A percentile compares a stretch with the other conserved stretches of the same genome.
These are phyloP conservation scores for Aspergillus hiratsukae DNA, from an alignment of 2,329 filamentous ascomycete species.

Conservation along the genomic window DNA sequence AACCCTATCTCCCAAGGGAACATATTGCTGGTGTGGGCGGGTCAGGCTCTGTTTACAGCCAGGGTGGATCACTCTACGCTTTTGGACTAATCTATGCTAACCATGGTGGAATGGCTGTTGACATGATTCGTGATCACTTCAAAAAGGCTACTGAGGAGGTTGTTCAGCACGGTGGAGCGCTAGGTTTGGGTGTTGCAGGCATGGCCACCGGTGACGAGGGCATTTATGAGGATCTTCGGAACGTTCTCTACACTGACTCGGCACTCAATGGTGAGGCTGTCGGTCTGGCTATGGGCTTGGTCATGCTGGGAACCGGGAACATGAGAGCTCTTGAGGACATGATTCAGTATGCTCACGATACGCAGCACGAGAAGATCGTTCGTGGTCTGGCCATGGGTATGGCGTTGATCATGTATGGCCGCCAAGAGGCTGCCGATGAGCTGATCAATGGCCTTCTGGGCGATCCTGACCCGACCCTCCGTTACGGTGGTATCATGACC, in stretches of 20 bases:
- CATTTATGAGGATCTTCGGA: conserved; percentile 87
- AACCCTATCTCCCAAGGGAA: conserved; percentile 84
- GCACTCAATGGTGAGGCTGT: conserved; percentile 96
- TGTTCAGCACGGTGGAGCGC: conserved; percentile 91
- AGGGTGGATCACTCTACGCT: conserved; percentile 91
- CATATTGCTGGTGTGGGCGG: conserved; percentile 58
- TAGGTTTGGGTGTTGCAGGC: conserved; percentile 91
- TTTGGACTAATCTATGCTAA: conserved; percentile 97
- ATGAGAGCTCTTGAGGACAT: conserved; percentile 90
- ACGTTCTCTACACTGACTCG: conserved; percentile 85
- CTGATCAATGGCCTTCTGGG: conserved; percentile 89
- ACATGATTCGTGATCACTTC: conserved; percentile 46
- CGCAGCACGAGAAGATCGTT: conserved; percentile 98
- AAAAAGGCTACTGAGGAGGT: conserved; percentile 63
- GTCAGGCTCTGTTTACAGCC: conserved; percentile 85
- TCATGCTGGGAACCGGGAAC: conserved; percentile 98
- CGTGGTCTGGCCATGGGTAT: conserved; percentile 93
- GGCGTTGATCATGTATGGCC: conserved; percentile 96
- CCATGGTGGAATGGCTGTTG: conserved; percentile 78
- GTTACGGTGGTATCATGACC: conserved; percentile 98
- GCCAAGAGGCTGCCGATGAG: conserved; percentile 90
- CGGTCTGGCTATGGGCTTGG: conserved; percentile 90
- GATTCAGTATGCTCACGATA: conserved; percentile 97
- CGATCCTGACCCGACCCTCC: conserved; percentile 86
- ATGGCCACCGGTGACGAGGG: conserved; percentile 93